These are phyloP conservation scores for Chytriomyces sp. DNA, from an alignment of 192 early-diverging fungal genomes.

Conservation along the genomic window DNA sequence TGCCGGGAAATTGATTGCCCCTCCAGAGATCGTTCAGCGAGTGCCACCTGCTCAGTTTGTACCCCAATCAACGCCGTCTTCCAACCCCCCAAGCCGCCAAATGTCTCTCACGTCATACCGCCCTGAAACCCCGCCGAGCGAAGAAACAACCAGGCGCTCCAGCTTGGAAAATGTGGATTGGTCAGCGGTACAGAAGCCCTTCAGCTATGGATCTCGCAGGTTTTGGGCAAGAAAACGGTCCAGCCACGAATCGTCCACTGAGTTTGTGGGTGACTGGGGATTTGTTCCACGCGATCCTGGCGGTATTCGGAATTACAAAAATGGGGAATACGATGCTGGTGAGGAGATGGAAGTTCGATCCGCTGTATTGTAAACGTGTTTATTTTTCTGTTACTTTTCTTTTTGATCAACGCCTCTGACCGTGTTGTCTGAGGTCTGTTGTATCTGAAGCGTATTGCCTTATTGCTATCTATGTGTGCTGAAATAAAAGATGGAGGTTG, in stretches of 20 bases:
- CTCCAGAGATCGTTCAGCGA: background rate
- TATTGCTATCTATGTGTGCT: background rate
- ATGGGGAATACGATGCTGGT: slow-evolving; percentile 8
- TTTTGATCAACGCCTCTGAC: too few relatives aligned
- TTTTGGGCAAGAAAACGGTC: background rate
- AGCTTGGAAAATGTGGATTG: background rate
- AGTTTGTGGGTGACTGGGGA: background rate
- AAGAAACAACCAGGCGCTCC: background rate
- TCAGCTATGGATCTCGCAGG: background rate
- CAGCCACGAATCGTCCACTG: background rate
- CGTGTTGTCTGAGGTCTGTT: background rate
- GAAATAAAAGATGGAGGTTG: background rate
- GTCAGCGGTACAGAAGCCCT: background rate
- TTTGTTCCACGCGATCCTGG: background rate
- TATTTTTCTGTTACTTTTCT: background rate
- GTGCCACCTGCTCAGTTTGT: too few relatives aligned
- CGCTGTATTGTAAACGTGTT: slow-evolving; percentile 14
- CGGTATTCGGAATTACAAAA: background rate
- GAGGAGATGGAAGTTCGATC: slow-evolving; percentile 23
- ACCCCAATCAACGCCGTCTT: too few relatives aligned
- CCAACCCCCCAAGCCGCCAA: too few relatives aligned
- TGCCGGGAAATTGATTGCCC: background rate
- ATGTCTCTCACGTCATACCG: too few relatives aligned
- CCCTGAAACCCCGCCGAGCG: too few relatives aligned
- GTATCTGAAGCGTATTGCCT: background rate